These are phyloP conservation scores for Lepidopterella palustris DNA, from an alignment of 495 filamentous ascomycete genomes.

Conservation along the genomic window DNA sequence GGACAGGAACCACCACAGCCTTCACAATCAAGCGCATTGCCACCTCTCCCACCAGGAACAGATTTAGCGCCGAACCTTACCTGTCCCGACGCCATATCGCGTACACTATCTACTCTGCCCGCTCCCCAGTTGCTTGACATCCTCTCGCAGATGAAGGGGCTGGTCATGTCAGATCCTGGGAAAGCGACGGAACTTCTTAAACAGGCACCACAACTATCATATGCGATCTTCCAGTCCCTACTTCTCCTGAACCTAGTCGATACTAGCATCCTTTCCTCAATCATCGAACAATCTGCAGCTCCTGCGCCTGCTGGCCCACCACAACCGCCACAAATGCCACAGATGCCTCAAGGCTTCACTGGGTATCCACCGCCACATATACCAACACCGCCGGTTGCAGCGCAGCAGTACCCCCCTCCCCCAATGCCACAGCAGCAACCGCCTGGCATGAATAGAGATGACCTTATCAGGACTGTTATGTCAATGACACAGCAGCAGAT, in stretches of 20 bases:
- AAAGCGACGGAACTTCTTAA: conserved; percentile 82
- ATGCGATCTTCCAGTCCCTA: conserved; percentile 92
- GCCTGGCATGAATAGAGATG: conserved; percentile 23
- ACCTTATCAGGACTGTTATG: conserved; percentile 68
- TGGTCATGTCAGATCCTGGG: conserved; percentile 70
- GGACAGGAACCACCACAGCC: conserved; percentile 36
- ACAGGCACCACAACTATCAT: conserved; percentile 87
- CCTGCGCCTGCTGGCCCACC: conserved; percentile 20
- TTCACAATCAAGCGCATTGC: conserved; percentile 44
- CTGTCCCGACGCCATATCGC: conserved; percentile 84
- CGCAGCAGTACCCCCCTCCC: conserved; percentile 40
- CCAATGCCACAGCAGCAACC: conserved; percentile 37
- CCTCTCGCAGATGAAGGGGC: conserved; percentile 85
- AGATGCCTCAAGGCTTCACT: conserved; percentile 26
- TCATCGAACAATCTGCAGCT: conserved; percentile 51
- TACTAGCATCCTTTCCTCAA: conserved; percentile 48
- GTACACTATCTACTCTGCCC: conserved; percentile 77
- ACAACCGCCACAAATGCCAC: conserved; percentile 25
- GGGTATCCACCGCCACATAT: conserved; percentile 27
- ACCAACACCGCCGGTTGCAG: conserved; percentile 52
- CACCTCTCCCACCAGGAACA: conserved; percentile 75
- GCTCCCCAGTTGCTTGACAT: conserved; percentile 90
- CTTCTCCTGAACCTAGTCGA: conserved; percentile 91
- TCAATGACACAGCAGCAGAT: conserved; percentile 68
- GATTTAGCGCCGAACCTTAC: conserved; percentile 73